Percentiles rank a stretch among this genome's conserved stretches.
These are phyloP conservation scores for Globisporangium paddicum DNA, from an alignment of 352 stramenopile species.

Conservation along the genomic window DNA sequence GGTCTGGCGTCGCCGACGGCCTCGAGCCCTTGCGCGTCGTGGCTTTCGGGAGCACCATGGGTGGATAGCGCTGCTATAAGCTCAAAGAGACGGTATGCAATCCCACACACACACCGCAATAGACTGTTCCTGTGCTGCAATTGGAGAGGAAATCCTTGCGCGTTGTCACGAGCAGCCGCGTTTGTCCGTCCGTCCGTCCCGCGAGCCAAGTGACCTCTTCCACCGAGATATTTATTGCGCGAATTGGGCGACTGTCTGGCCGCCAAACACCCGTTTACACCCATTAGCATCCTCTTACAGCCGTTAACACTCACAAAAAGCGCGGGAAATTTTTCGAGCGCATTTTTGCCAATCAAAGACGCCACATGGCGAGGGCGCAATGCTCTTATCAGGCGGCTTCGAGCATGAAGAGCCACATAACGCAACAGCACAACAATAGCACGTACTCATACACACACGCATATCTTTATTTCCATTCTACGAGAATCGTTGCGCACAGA, in stretches of 20 bases:
- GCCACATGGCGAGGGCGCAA: background rate
- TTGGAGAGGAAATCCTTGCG: background rate
- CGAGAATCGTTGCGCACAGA: slow-evolving; percentile 69
- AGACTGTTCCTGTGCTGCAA: background rate
- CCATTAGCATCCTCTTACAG: background rate
- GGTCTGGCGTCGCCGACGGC: slow-evolving; percentile 9
- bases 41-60: slow-evolving; percentile 15
- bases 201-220: background rate
- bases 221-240: background rate
- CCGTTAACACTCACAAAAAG: slow-evolving; percentile 3
- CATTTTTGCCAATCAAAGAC: background rate
- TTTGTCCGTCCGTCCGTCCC: background rate
- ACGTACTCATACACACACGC: background rate
- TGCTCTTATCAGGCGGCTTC: background rate
- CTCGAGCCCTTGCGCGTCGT: slow-evolving; percentile 5
- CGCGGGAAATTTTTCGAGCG: slow-evolving; percentile 6
- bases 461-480: slow-evolving; percentile 10
- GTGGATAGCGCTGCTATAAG: background rate
- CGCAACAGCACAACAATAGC: background rate
- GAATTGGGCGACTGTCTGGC: background rate
- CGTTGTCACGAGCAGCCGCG: background rate
- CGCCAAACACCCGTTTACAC: background rate
- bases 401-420: background rate
- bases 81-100: background rate
- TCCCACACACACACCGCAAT: background rate